These are phyloP conservation scores for Scheffersomyces spartinae DNA, from an alignment of 805 yeast species.

Conservation along the genomic window DNA sequence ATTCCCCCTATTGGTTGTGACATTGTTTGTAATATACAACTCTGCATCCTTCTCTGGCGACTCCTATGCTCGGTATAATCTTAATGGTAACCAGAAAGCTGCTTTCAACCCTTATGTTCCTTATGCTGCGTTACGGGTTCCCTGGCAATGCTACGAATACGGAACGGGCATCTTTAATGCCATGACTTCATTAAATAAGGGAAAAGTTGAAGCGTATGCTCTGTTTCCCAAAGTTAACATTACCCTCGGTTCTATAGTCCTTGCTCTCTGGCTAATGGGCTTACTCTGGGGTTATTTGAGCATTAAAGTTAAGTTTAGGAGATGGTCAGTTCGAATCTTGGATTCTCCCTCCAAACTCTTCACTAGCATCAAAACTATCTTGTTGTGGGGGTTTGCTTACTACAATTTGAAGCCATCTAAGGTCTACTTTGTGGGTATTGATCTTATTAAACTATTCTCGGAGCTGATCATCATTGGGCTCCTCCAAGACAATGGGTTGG, in stretches of 20 bases:
- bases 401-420: slow-evolving; percentile 31
- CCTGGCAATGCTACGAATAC: no score
- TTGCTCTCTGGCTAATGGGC: no score
- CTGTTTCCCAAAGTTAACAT: no score
- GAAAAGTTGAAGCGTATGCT: no score
- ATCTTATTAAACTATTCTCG: slow-evolving; percentile 17
- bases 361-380: slow-evolving; percentile 34
- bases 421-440: slow-evolving; percentile 26
- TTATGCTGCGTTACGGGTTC: slow-evolving; percentile 13
- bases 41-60: no score
- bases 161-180: no score
- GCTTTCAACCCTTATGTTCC: slow-evolving; percentile 16
- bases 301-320: no score
- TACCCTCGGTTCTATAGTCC: no score
- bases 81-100: slow-evolving; percentile 7
- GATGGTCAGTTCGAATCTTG: no score
- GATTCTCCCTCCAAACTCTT: slow-evolving; percentile 29
- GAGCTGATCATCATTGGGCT: slow-evolving; percentile 33
- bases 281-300: no score
- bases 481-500: slow-evolving; percentile 30
- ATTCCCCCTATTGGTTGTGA: slow-evolving; percentile 31
- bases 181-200: no score
- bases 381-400: slow-evolving; percentile 36
- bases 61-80: no score
- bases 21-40: slow-evolving; percentile 11